Conservation (phyloP, 2,329 filamentous ascomycete species). For the Alternaria brassicae region DNA sequence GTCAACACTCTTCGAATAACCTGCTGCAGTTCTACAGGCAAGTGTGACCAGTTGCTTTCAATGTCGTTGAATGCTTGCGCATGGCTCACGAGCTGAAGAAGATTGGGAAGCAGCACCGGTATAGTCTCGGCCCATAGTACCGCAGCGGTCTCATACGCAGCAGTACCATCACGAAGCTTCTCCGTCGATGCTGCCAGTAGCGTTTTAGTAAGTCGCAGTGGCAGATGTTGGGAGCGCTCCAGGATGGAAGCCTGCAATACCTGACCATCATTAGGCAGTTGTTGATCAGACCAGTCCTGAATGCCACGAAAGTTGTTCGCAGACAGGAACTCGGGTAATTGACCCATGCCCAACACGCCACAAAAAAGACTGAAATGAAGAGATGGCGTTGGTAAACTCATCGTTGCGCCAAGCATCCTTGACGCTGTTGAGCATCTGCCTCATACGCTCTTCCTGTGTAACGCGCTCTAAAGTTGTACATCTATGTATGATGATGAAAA, state of each 20-base stretch:
- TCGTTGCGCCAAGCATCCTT: conserved; percentile 79
- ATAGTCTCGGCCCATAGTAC: conserved; percentile 86
- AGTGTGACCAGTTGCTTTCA: conserved; percentile 74
- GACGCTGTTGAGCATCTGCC: conserved; percentile 82
- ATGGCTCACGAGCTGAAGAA: conserved; percentile 85
- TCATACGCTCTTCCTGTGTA: conserved; percentile 74
- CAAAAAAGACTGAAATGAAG: conserved; percentile 84
- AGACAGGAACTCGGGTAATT: conserved; percentile 80
- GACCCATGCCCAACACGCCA: conserved; percentile 77
- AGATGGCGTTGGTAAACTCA: conserved; percentile 71
- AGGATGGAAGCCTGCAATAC: conserved; percentile 80
- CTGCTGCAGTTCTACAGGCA: conserved; percentile 76
- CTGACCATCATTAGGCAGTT: conserved; percentile 80
- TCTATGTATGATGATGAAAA: conserved; percentile 94
- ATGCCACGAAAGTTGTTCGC: conserved; percentile 75
- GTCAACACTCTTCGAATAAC: conserved; percentile 85
- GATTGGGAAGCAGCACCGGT: conserved; percentile 80
- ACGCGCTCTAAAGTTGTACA: conserved; percentile 74
- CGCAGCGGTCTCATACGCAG: conserved; percentile 76
- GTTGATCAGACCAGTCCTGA: conserved; percentile 80
- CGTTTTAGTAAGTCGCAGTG: conserved; percentile 85
- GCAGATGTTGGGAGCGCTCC: conserved; percentile 75
- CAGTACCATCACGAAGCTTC: conserved; percentile 76
- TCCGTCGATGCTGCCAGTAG: conserved; percentile 94
- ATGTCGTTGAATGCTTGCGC: conserved; percentile 92